These are phyloP conservation scores for Paraphaeosphaeria minitans DNA, from an alignment of 2,329 filamentous ascomycete species.

Conservation along the genomic window DNA sequence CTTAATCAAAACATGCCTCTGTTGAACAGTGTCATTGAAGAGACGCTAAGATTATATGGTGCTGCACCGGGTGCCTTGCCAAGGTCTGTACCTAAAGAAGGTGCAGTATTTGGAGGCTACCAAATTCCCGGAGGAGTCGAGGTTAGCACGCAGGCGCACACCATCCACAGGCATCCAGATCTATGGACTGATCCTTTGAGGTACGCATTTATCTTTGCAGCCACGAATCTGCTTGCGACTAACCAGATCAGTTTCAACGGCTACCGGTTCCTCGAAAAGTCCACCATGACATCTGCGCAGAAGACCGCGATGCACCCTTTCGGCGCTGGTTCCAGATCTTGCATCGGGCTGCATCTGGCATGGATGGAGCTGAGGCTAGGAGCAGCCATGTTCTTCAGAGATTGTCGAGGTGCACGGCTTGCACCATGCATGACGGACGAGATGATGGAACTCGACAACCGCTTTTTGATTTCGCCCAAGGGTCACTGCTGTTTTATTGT, in stretches of 20 bases:
- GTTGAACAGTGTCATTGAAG: constrained; percentile 46
- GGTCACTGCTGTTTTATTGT: constrained; percentile 50
- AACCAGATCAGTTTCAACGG: constrained; percentile 35
- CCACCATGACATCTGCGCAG: constrained; percentile 24
- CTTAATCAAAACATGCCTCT: constrained; percentile 32
- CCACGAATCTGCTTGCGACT: not conserved
- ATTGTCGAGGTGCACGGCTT: constrained; percentile 45
- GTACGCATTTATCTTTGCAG: constrained; percentile 16
- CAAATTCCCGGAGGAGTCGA: constrained; percentile 43
- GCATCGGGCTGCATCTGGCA: constrained; percentile 71
- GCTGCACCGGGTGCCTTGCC: constrained; percentile 44
- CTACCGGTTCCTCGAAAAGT: constrained; percentile 29
- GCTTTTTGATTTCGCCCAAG: constrained; percentile 52
- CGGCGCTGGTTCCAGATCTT: constrained; percentile 70
- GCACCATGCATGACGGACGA: constrained; percentile 37
- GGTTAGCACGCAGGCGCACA: constrained; percentile 48
- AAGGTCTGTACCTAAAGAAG: constrained; percentile 41
- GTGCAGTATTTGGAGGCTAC: constrained; percentile 38
- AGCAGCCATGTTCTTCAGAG: constrained; percentile 58
- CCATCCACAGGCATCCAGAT: constrained; percentile 41
- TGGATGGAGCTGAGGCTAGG: constrained; percentile 61
- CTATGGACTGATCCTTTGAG: constrained; percentile 24
- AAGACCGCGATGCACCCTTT: constrained; percentile 70
- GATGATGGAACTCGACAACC: constrained; percentile 52
- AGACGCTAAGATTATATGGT: constrained; percentile 46